Percentiles rank a stretch among this genome's conserved stretches.
phyloP scores from a whole-genome alignment of 2,329 filamentous ascomycete species.

The Colletotrichum musicola region DNA sequence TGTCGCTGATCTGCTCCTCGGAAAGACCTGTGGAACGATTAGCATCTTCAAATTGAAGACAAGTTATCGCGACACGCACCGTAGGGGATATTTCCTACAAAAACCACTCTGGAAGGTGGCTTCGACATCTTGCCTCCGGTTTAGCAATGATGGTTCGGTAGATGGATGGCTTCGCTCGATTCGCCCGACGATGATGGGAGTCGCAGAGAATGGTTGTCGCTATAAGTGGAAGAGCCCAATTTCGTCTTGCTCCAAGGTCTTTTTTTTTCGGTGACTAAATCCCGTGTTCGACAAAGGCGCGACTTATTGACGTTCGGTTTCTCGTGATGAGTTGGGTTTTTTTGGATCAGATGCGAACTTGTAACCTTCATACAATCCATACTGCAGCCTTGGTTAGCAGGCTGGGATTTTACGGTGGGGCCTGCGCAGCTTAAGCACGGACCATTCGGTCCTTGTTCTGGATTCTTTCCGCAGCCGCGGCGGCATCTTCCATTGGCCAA shows the following conservation, averaged over 20 bases:
- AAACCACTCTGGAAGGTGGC: slow-evolving; percentile 82
- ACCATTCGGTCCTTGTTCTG: slow-evolving; percentile 12
- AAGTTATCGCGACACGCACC: slow-evolving; percentile 59
- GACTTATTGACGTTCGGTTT: slow-evolving; percentile 5
- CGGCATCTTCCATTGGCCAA: slow-evolving; percentile 35
- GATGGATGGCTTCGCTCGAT: background rate
- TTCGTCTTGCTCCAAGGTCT: background rate
- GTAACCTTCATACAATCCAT: no score
- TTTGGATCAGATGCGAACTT: background rate
- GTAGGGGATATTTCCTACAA: slow-evolving; percentile 89
- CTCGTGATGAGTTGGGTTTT: background rate
- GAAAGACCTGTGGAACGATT: slow-evolving; percentile 79
- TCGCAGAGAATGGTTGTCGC: no score
- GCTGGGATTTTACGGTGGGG: slow-evolving; percentile 38
- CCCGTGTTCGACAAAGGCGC: background rate
- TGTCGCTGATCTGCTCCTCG: slow-evolving; percentile 95
- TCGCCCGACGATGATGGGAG: background rate
- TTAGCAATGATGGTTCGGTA: background rate
- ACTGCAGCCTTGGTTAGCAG: slow-evolving; percentile 24
- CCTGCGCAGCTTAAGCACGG: slow-evolving; percentile 34
- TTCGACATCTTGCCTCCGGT: slow-evolving; percentile 72
- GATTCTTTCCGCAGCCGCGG: slow-evolving; percentile 3
- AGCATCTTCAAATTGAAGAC: background rate
- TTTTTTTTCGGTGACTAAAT: background rate
- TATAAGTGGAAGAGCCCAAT: no score